These are phyloP conservation scores for Beta corolliflora DNA, from an alignment of 179 eudicot genomes.

Conservation along the genomic window DNA sequence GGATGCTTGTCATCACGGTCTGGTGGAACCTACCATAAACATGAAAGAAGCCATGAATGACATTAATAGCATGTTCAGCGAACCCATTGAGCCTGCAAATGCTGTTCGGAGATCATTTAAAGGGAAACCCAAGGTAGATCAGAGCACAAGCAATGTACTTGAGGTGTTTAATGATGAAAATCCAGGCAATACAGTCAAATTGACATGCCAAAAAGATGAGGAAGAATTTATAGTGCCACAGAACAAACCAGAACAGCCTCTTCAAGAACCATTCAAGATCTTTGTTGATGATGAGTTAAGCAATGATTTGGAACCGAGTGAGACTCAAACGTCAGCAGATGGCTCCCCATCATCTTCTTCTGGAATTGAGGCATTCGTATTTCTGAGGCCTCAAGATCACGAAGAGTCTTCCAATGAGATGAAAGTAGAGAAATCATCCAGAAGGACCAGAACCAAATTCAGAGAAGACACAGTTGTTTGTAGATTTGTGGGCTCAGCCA, in stretches of 20 bases:
- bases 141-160: conserved; percentile 42
- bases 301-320: conserved; percentile 37
- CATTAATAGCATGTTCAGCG: conserved; percentile 81
- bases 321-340: conserved; percentile 32
- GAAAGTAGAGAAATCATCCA: conserved; percentile 36
- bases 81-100: conserved; percentile 70
- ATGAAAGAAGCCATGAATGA: conserved; percentile 81
- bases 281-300: conserved; percentile 61
- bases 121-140: conserved; percentile 41
- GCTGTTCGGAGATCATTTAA: conserved; percentile 37
- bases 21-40: conserved; percentile 92
- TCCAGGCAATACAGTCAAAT: conserved; percentile 34
- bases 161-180: conserved; percentile 63
- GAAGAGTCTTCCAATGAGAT: conserved; percentile 42
- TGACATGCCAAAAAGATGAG: conserved; percentile 23
- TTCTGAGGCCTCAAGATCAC: conserved; percentile 53
- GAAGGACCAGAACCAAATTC: conserved; percentile 34
- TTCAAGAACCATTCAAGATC: conserved; percentile 59
- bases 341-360: conserved; percentile 42
- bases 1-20: conserved; percentile 92
- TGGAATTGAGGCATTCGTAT: conserved; percentile 41
- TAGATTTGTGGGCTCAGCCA: conserved; percentile 85
- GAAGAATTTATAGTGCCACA: conserved; percentile 15
- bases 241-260: conserved; percentile 26
- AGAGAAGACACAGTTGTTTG: conserved; percentile 82